Conservation (phyloP, 2,329 filamentous ascomycete genomes). For the Penicillium sp. region DNA sequence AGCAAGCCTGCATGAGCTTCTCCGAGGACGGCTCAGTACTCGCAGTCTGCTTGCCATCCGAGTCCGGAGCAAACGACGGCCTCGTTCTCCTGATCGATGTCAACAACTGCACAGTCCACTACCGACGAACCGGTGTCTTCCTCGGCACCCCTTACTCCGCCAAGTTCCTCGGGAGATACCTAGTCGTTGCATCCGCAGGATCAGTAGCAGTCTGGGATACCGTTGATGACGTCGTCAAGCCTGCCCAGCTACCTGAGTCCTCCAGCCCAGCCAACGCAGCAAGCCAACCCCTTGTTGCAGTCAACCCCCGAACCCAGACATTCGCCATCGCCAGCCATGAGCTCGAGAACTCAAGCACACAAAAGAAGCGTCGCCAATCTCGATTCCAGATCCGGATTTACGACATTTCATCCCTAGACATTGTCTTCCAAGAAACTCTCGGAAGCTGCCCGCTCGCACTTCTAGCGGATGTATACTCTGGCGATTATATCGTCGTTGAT, state of each 20-base stretch:
- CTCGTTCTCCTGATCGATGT: slow-evolving; percentile 77
- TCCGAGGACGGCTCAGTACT: slow-evolving; percentile 83
- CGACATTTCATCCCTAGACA: slow-evolving; percentile 58
- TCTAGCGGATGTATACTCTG: slow-evolving; percentile 62
- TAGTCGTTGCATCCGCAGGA: slow-evolving; percentile 73
- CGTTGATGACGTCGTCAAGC: slow-evolving; percentile 73
- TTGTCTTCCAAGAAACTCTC: slow-evolving; percentile 58
- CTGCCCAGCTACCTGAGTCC: slow-evolving; percentile 58
- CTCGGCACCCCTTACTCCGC: slow-evolving; percentile 66
- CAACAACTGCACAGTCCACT: slow-evolving; percentile 64
- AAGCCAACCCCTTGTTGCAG: slow-evolving; percentile 56
- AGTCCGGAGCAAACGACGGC: slow-evolving; percentile 53
- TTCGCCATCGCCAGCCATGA: slow-evolving; percentile 61
- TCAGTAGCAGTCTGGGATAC: slow-evolving; percentile 77
- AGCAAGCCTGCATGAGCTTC: slow-evolving; percentile 69
- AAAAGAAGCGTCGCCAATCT: slow-evolving; percentile 49
- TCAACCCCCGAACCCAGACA: slow-evolving; percentile 64
- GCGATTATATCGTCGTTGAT: slow-evolving; percentile 76
- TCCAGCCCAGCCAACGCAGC: slow-evolving; percentile 6
- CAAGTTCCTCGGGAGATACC: slow-evolving; percentile 68
- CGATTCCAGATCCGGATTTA: slow-evolving; percentile 64
- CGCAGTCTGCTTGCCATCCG: slow-evolving; percentile 56
- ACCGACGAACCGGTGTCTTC: slow-evolving; percentile 68
- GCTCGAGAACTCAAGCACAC: slow-evolving; percentile 16
- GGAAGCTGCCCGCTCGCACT: slow-evolving; percentile 66